Base-by-base conservation (phyloP, 2,329 filamentous ascomycete genomes). In the Tolypocladium nubicola region DNA sequence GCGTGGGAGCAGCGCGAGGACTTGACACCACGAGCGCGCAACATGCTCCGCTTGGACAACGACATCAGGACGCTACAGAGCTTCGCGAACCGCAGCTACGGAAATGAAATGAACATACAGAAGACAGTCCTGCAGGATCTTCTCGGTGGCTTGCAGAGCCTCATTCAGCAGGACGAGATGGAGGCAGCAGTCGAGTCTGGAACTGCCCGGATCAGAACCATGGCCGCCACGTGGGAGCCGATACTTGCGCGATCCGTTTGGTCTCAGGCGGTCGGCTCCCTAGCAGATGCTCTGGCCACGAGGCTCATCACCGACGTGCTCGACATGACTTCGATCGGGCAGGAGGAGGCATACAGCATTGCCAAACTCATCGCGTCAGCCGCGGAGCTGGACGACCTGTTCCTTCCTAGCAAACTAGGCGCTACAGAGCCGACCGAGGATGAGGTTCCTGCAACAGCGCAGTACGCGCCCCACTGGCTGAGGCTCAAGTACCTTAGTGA, bases 401-500 rank as follows among this genome's bases (percentile, higher is more conserved):
- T 87, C 63, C 67, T 82, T 1, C 78, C 79, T 0, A 77, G 74
- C 62, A 71, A 70, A 41, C 59, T 71, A 5, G 55, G 64, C 8
- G 68, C 62, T 2, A 64, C 61, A 13, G 56, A 61, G 21, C 61
- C 64, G 2, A 62, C 58, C 7, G 67, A 66, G 26, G 73, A 75
- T 5, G 75, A 77, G 39, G 68, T 82, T 1, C 80, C 83, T 4
- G 69, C 75, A 4, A 86, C 84, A 39, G 76, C 81, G 3, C 81
- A 86, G 64, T 86, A 85, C 61, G 82, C 82, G 4, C 74, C 77
- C 3, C 78, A 76, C 53, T 87, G 84, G 84, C 73, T 87, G 58
- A 77, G 83, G 53, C 75, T 87, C 59, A 83, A 86, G 69, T 87
- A 82, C 63, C 73, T 87, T 21, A 80, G 79, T 60, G 81, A 87